Base-by-base conservation (phyloP, 2,329 filamentous ascomycete genomes). In the Trichoderma lentiforme region DNA sequence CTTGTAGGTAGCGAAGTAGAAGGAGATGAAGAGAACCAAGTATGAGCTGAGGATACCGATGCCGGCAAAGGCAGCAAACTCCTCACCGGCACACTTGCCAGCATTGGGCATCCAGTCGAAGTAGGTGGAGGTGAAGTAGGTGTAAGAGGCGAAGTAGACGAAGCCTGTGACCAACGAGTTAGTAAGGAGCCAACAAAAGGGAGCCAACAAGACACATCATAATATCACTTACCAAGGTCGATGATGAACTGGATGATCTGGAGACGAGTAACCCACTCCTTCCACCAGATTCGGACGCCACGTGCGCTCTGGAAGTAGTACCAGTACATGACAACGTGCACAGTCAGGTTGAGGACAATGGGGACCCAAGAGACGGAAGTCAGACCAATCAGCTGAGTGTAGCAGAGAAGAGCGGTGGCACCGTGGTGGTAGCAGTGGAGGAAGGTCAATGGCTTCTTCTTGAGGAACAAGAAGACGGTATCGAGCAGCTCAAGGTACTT, bases 301-400 rank as follows among this genome's bases (percentile, higher is more conserved):
- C 95, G 94, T 70, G 95, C 95, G 80, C 93, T 95, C 88, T 98
- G 95, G 91, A 98, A 98, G 90, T 98, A 98, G 91, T 98, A 98
- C 95, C 95, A 98, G 91, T 98, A 98, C 95, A 98, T 98, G 81
- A 98, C 93, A 72, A 98, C 95, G 85, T 98, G 95, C 70, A 98
- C 95, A 75, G 90, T 90, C 80, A 98, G 85, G 88, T 98, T 98
- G 78, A 98, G 90, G 69, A 90, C 92, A 81, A 98, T 98, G 74
- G 92, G 91, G 71, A 97, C 93, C 95, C 95, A 98, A 73, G 95
- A 97, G 71, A 98, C 95, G 57, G 95, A 89, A 60, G 95, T 98
- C 80, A 93, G 90, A 76, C 95, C 95, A 79, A 97, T 92, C 76
- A 98, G 90, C 86, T 98, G 95, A 71, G 94, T 97, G 88, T 97